Conservation (phyloP, 2,329 filamentous ascomycete genomes). For the Camptophora hylomeconis region DNA sequence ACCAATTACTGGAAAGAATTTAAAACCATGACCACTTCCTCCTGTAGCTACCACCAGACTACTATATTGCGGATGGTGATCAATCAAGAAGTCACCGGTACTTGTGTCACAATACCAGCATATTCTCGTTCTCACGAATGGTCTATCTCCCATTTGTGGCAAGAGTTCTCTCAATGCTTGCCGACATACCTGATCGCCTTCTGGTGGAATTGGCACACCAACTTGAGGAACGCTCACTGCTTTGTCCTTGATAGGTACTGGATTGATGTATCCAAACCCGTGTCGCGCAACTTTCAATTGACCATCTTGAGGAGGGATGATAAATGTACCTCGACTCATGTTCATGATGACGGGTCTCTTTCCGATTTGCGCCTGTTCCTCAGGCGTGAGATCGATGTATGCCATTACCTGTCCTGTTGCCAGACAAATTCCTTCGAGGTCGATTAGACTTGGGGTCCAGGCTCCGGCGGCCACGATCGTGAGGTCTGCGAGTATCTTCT, state of each 20-base stretch:
- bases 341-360: conserved; percentile 51
- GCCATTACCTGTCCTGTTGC: conserved; percentile 73
- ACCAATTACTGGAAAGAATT: conserved; percentile 55
- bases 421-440: conserved; percentile 61
- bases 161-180: conserved; percentile 48
- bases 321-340: conserved; percentile 38
- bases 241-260: conserved; percentile 5
- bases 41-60: conserved; percentile 38
- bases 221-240: conserved; percentile 27
- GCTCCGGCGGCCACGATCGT: conserved; percentile 68
- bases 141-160: conserved; percentile 38
- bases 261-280: conserved; percentile 46
- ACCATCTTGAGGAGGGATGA: conserved; percentile 38
- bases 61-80: conserved; percentile 49
- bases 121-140: conserved; percentile 49
- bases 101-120: conserved; percentile 70
- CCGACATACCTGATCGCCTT: conserved; percentile 51
- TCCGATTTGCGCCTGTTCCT: conserved; percentile 53
- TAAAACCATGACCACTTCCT: conserved; percentile 48
- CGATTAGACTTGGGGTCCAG: conserved; percentile 68
- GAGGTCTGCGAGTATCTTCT: conserved; percentile 13
- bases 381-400: conserved; percentile 60
- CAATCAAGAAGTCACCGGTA: conserved; percentile 57
- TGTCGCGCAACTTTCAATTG: conserved; percentile 56
- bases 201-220: conserved; percentile 29